These are phyloP conservation scores for Talaromyces stipitatus DNA, from an alignment of 495 filamentous ascomycete genomes.

Conservation along the genomic window DNA sequence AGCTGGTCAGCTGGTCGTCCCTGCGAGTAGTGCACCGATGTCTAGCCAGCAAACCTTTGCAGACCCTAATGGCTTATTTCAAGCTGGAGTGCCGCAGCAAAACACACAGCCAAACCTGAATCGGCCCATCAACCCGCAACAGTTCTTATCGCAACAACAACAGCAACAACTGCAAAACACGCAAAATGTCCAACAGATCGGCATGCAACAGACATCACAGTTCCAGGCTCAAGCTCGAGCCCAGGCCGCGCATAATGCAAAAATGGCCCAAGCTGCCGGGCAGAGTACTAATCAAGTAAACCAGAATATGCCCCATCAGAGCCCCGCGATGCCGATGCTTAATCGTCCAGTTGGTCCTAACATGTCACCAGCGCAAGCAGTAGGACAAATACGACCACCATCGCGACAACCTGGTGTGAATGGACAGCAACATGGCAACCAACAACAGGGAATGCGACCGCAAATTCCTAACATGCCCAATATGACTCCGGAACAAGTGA, in stretches of 20 bases:
- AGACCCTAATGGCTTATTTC: conserved; percentile 32
- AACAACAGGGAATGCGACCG: conserved; percentile 28
- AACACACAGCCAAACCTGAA: conserved; percentile 33
- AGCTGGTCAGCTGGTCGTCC: conserved; percentile 58
- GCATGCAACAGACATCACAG: conserved; percentile 22
- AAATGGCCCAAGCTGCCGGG: conserved; percentile 29
- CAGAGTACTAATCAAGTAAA: conserved; percentile 28
- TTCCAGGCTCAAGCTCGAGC: conserved; percentile 30
- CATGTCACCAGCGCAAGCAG: conserved; percentile 35
- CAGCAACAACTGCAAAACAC: conserved; percentile 32
- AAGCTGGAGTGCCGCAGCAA: conserved; percentile 18
- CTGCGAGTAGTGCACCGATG: conserved; percentile 50
- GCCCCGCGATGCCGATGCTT: conserved; percentile 50
- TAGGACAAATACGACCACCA: conserved; percentile 29
- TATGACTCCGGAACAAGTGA: conserved; percentile 29
- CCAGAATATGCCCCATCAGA: conserved; percentile 40
- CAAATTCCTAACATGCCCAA: conserved; percentile 26
- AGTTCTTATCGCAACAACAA: conserved; percentile 34
- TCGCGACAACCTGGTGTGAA: conserved; percentile 28
- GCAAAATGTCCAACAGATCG: conserved; percentile 31
- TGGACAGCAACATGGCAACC: conserved; percentile 23
- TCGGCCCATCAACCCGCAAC: conserved; percentile 27
- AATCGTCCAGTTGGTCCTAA: conserved; percentile 50
- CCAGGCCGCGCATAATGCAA: conserved; percentile 42
- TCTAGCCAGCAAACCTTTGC: conserved; percentile 33